These are phyloP conservation scores for Boletus fagicola DNA, from an alignment of 768 basidiomycete genomes.

Conservation along the genomic window DNA sequence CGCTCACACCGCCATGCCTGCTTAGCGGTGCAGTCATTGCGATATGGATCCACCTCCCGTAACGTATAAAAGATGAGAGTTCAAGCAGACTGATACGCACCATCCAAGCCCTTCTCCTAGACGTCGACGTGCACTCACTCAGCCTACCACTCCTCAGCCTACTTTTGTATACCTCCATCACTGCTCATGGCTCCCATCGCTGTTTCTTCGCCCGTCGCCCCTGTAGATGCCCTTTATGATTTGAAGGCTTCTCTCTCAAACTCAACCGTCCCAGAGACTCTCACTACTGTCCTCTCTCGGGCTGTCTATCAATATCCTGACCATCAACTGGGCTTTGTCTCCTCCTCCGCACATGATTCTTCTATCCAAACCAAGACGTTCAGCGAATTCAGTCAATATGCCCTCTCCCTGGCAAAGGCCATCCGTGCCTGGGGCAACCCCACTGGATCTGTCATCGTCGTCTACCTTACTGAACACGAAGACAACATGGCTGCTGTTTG, in stretches of 20 bases:
- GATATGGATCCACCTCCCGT: neutral
- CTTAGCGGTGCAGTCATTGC: neutral
- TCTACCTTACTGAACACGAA: conserved; percentile 34
- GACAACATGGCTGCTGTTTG: conserved; percentile 23
- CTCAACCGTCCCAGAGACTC: conserved; percentile 8
- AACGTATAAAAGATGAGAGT: conserved; percentile 22
- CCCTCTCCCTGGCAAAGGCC: conserved; percentile 22
- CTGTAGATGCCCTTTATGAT: neutral
- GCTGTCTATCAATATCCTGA: conserved; percentile 8
- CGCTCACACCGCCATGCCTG: neutral
- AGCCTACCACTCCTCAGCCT: neutral
- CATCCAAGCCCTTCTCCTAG: neutral
- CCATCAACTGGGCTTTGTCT: no score
- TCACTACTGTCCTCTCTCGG: conserved; percentile 22
- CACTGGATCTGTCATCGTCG: conserved; percentile 25
- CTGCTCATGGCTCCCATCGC: conserved; percentile 18
- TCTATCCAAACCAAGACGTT: conserved; percentile 28
- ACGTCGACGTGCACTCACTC: neutral
- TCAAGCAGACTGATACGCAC: conserved; percentile 2
- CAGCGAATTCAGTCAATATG: conserved; percentile 16
- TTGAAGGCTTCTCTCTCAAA: conserved; percentile 15
- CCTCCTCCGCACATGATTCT: no score
- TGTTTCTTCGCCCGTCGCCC: neutral
- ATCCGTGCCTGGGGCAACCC: conserved; percentile 26
- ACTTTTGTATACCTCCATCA: neutral